phyloP scores from a whole-genome alignment of 345 rosid genomes.

The Hibiscus tridactylites region DNA sequence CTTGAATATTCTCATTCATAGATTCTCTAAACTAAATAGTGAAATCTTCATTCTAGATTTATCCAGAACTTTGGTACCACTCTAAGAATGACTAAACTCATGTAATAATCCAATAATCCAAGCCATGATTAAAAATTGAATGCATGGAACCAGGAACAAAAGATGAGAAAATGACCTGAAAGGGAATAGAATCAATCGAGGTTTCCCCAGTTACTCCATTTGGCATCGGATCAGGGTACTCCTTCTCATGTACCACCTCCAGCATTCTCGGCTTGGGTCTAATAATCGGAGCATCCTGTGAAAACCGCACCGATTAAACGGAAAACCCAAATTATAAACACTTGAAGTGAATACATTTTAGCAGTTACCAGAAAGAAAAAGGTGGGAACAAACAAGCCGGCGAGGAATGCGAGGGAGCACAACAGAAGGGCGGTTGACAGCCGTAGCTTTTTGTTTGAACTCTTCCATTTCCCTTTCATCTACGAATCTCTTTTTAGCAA shows the following conservation, averaged over 20 bases:
- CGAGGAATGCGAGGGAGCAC: slow-evolving; percentile 52
- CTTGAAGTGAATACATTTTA: not conserved
- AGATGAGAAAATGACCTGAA: slow-evolving; percentile 44
- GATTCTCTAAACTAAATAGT: not conserved
- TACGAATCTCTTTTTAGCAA: not conserved
- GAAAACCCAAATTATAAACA: not conserved
- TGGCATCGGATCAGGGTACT: slow-evolving; percentile 29
- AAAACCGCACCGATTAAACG: slow-evolving; percentile 3
- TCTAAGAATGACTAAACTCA: not conserved
- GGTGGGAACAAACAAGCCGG: slow-evolving; percentile 54
- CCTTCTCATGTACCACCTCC: slow-evolving; percentile 2
- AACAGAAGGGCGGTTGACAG: slow-evolving; percentile 31
- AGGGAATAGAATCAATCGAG: slow-evolving; percentile 50
- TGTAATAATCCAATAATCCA: not conserved
- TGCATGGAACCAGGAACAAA: not conserved
- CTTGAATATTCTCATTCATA: not conserved
- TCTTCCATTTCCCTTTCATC: slow-evolving; percentile 63
- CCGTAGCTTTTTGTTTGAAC: slow-evolving; percentile 47
- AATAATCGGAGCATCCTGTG: slow-evolving; percentile 48
- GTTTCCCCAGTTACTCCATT: slow-evolving; percentile 61
- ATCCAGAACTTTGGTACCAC: not conserved
- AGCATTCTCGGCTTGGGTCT: slow-evolving; percentile 31
- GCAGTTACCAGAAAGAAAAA: slow-evolving; percentile 37
- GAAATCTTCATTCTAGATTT: not conserved
- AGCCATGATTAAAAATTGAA: not conserved